Base-by-base conservation (phyloP, 164 flowering plant genomes). In the Hamamelis virginiana region DNA sequence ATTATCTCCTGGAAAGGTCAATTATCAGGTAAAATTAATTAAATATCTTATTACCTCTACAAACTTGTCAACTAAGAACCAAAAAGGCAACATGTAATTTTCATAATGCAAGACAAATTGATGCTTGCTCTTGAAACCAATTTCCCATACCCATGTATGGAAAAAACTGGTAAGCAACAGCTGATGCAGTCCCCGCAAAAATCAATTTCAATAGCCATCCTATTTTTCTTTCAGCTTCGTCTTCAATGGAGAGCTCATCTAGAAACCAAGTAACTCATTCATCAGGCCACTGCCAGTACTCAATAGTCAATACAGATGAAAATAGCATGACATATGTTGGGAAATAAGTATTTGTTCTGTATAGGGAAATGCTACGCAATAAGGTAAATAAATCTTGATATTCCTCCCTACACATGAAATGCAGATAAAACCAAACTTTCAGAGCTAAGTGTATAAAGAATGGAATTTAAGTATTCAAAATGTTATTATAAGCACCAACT, bases 161-260 rank as follows among this genome's bases (percentile, higher is more conserved):
- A 62, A 94, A 84, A 69, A 94, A 78, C 61, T 91, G 89, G 74
- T 88, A 92, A 70, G 67, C 96, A 72, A 87, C 77, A 69, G 25
- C 65, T 16, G 87, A 59, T 25, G 95, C 96, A 71, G 97, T 89
- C 69, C 97, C 98, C 44, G 83, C 89, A 83, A 88, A 95, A 47
- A 92, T 16, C 38, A 87, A 68, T 64, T 95, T 95, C 83, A 92
- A 78, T 5, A 92, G 52, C 97, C 91, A 95, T 69, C 98, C 97
- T 16, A 92, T 76, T 75, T 91, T 92, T 70, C 85, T 89, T 73
- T 95, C 96, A 63, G 91, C 96, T 5, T 91, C 93, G 77, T 88
- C 83, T 73, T 92, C 98, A 45, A 91, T 21, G 10, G 86, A 28
- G 23, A 79, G 75, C 51, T 91, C 94, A 62, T 90, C 98, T 90